Evolutionary conservation across 495 filamentous ascomycete species (phyloP).

Genomic region (Aspergillus ostianus): DNA sequence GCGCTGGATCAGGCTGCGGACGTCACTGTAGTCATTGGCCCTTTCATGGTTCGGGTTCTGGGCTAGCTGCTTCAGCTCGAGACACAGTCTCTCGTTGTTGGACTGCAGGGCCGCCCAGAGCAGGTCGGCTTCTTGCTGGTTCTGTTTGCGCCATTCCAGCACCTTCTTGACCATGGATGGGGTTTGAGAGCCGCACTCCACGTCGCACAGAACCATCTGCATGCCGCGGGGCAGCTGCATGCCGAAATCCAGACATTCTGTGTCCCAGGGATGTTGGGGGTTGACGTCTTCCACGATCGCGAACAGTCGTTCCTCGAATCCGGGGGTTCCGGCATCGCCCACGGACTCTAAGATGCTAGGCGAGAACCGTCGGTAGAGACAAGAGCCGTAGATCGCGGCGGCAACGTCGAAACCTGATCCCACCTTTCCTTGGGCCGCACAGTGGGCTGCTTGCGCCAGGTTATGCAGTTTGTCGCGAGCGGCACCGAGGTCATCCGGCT

Average conservation of each 20-base stretch:
- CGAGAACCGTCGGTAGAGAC: conserved; percentile 87
- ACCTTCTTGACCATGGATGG: conserved; percentile 94
- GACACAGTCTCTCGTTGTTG: conserved; percentile 69
- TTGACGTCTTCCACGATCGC: conserved; percentile 61
- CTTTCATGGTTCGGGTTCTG: conserved; percentile 31
- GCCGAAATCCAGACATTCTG: conserved; percentile 61
- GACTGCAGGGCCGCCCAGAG: conserved; percentile 73
- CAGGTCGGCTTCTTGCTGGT: conserved; percentile 60
- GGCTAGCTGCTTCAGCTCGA: conserved; percentile 51
- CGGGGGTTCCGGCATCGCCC: conserved; percentile 58
- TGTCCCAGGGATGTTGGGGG: conserved; percentile 66
- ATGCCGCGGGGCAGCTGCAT: conserved; percentile 65
- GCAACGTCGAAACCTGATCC: conserved; percentile 98
- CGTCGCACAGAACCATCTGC: conserved; percentile 87
- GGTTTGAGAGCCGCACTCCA: conserved; percentile 90
- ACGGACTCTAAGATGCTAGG: conserved; percentile 66
- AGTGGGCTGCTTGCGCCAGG: conserved; percentile 88
- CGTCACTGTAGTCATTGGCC: conserved; percentile 31
- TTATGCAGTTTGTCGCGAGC: conserved; percentile 70
- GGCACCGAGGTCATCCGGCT: conserved; percentile 54
- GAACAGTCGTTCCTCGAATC: conserved; percentile 65
- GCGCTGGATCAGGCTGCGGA: conserved; percentile 43
- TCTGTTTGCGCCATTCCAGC: conserved; percentile 72
- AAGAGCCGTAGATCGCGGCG: conserved; percentile 85
- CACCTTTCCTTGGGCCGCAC: conserved; percentile 93